phyloP scores from a whole-genome alignment of 805 yeast species.

The Millerozyma miso region DNA sequence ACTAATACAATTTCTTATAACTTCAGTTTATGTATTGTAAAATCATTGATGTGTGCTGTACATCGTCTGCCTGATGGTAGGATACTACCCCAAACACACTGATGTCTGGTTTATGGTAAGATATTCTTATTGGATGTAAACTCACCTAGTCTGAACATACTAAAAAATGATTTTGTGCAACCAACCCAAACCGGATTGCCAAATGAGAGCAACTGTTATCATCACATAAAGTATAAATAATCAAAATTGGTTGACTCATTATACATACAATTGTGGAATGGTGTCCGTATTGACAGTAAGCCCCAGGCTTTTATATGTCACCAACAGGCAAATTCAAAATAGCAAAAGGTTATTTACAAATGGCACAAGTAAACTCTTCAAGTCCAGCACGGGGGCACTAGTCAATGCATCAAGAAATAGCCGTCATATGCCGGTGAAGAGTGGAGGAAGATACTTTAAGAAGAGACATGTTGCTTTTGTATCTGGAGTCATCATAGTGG shows the following conservation, averaged over 20 bases:
- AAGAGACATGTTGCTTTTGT: slow-evolving; percentile 36
- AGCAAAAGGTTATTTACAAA: slow-evolving; percentile 13
- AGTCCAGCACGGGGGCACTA: slow-evolving; percentile 7
- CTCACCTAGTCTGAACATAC: too few species aligned
- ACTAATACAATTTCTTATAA: not conserved
- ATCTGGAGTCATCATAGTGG: slow-evolving; percentile 40
- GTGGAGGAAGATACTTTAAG: slow-evolving; percentile 14
- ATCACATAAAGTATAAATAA: not conserved
- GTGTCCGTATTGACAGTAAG: slow-evolving; percentile 19
- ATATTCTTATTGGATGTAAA: too few species aligned
- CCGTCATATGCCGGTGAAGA: slow-evolving; percentile 3
- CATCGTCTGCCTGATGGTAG: too few species aligned
- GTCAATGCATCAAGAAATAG: slow-evolving; percentile 3
- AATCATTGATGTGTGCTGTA: too few species aligned
- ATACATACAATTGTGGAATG: slow-evolving; percentile 8
- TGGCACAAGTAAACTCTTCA: slow-evolving; percentile 10
- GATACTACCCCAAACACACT: too few species aligned
- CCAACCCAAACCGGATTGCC: not conserved
- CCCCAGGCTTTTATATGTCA: slow-evolving; percentile 17
- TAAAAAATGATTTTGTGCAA: not conserved
- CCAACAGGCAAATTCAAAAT: slow-evolving; percentile 11
- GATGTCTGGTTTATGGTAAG: too few species aligned
- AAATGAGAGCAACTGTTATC: not conserved
- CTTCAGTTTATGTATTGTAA: too few species aligned
- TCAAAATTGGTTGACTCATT: not conserved